These are phyloP conservation scores for Penicillium argentinense DNA, from an alignment of 495 filamentous ascomycete genomes.

Conservation along the genomic window DNA sequence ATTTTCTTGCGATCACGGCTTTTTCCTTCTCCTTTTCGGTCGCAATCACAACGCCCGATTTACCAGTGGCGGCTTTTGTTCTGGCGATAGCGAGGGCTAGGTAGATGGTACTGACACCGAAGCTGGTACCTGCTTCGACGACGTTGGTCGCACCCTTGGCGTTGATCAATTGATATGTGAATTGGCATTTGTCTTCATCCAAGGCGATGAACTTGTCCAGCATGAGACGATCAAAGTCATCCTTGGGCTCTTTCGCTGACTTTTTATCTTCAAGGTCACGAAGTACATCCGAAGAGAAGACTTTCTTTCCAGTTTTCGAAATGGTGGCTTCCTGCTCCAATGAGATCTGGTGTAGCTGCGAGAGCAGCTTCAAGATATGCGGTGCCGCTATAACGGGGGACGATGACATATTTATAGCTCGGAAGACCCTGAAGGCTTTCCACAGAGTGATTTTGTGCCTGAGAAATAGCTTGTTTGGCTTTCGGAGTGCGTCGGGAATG, in stretches of 20 bases:
- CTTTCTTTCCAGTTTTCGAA: constrained; percentile 19
- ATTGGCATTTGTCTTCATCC: constrained; percentile 51
- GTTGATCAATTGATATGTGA: constrained; percentile 46
- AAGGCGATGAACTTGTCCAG: constrained; percentile 52
- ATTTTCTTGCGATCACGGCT: constrained; percentile 39
- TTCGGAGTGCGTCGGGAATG: too few relatives aligned
- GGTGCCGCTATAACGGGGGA: constrained; percentile 19
- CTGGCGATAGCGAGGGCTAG: constrained; percentile 51
- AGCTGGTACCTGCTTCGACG: constrained; percentile 56
- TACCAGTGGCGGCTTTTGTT: constrained; percentile 16
- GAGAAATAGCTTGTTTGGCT: too few relatives aligned
- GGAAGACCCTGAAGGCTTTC: too few relatives aligned
- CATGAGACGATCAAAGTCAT: constrained; percentile 34
- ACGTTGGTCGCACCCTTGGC: constrained; percentile 44
- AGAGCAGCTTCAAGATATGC: constrained; percentile 24
- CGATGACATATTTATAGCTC: constrained; percentile 1
- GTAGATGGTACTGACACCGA: constrained; percentile 59
- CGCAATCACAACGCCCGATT: constrained; percentile 47
- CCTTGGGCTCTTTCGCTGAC: constrained; percentile 10
- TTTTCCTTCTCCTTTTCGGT: constrained; percentile 55
- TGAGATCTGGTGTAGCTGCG: constrained; percentile 21
- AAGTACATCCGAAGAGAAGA: constrained; percentile 14
- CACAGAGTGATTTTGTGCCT: too few relatives aligned
- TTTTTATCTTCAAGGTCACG: constrained; percentile 15
- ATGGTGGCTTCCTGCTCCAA: constrained; percentile 26